phyloP scores from a whole-genome alignment of 495 filamentous ascomycete species.

The Lichina pygmaea region DNA sequence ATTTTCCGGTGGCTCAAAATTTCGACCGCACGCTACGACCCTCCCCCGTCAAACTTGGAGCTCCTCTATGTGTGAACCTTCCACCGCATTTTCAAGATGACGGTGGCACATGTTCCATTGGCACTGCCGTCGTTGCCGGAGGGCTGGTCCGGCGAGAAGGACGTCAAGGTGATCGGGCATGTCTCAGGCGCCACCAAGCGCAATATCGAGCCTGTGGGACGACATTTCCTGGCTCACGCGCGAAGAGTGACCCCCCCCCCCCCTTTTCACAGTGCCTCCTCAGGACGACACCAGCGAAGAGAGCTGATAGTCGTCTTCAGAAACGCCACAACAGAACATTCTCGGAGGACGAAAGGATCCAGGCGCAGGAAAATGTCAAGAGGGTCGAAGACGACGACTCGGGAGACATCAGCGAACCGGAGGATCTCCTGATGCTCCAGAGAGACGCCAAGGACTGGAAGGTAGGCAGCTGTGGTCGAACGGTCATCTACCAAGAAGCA shows the following conservation, averaged over 20 bases:
- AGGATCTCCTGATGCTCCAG: slow-evolving; percentile 71
- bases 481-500: too few species aligned
- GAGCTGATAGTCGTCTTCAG: slow-evolving; percentile 9
- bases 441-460: slow-evolving; percentile 99
- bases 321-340: slow-evolving; percentile 90
- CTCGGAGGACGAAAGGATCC: slow-evolving; percentile 92
- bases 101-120: slow-evolving; percentile 19
- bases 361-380: slow-evolving; percentile 81
- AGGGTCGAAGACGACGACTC: slow-evolving; percentile 82
- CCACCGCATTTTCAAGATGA: slow-evolving; percentile 11
- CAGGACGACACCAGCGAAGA: too few species aligned
- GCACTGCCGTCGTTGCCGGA: slow-evolving; percentile 52
- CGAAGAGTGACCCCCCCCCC: slow-evolving; percentile 36
- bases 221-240: slow-evolving; percentile 92
- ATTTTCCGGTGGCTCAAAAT: too few species aligned
- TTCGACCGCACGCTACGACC: too few species aligned
- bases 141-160: slow-evolving; percentile 70
- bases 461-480: slow-evolving; percentile 20
- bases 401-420: slow-evolving; percentile 72
- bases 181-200: slow-evolving; percentile 47
- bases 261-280: neutral
- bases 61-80: too few species aligned
- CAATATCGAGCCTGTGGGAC: slow-evolving; percentile 81
- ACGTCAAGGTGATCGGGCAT: slow-evolving; percentile 57
- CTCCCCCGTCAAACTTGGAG: too few species aligned